phyloP scores from a whole-genome alignment of 352 stramenopile genomes.

The Phytopythium montanum region DNA sequence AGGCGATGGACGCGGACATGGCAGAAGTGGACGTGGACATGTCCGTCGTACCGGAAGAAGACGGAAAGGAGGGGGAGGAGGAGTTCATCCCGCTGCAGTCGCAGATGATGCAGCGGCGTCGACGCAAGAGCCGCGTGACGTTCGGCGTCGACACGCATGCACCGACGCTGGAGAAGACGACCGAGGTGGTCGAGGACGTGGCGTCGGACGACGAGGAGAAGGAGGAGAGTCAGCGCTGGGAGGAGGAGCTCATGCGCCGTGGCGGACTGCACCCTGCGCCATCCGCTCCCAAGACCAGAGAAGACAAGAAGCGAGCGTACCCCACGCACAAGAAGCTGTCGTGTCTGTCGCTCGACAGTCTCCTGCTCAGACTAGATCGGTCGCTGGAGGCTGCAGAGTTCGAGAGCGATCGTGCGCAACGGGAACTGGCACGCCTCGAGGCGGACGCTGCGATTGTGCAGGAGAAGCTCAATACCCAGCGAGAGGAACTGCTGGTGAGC shows the following conservation, averaged over 20 bases:
- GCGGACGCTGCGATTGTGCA: slow-evolving; percentile 44
- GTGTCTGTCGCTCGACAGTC: slow-evolving; percentile 39
- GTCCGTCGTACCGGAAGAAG: slow-evolving; percentile 10
- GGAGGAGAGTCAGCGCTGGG: slow-evolving; percentile 52
- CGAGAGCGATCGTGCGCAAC: slow-evolving; percentile 41
- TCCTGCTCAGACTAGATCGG: slow-evolving; percentile 50
- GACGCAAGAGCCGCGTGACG: slow-evolving; percentile 55
- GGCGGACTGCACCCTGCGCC: slow-evolving; percentile 35
- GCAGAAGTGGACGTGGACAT: slow-evolving; percentile 29
- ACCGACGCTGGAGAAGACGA: slow-evolving; percentile 26
- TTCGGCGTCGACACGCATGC: slow-evolving; percentile 40
- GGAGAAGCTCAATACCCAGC: slow-evolving; percentile 34
- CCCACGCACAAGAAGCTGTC: slow-evolving; percentile 46
- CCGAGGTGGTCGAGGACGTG: slow-evolving; percentile 45
- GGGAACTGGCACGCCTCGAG: slow-evolving; percentile 51
- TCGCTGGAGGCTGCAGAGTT: slow-evolving; percentile 37
- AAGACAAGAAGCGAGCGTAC: slow-evolving; percentile 24
- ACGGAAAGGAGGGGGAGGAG: slow-evolving; percentile 20
- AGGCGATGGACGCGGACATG: slow-evolving; percentile 9
- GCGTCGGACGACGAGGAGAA: slow-evolving; percentile 39
- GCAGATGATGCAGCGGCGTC: slow-evolving; percentile 32
- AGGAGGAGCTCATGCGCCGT: slow-evolving; percentile 76
- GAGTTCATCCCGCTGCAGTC: slow-evolving; percentile 71
- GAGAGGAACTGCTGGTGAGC: slow-evolving; percentile 40
- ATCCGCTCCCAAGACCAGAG: slow-evolving; percentile 5